Base-by-base conservation (phyloP, 1,139 yeast genomes). In the Lodderomyces theae region DNA sequence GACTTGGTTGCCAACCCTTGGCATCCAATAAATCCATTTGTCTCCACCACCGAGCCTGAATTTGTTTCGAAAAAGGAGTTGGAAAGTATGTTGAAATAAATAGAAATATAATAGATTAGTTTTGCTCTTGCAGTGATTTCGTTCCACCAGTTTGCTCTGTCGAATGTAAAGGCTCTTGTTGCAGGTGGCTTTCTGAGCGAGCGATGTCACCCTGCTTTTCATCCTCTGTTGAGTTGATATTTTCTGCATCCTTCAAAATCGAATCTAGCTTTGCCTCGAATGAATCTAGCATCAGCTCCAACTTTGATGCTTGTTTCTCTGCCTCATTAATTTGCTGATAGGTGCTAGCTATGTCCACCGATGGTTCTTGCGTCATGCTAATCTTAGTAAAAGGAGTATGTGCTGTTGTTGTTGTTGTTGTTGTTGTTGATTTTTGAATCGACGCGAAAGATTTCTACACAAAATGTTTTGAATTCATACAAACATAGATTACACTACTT, bases 11-110 rank as follows among this genome's bases (percentile, higher is more conserved):
- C 89, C 34, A 92, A 92, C 54, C 95, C 96, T 0, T 60, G 66
- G 18, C 63, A 75, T 39, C 81, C 85, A 1, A 63, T 67, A 3
- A 89, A 89, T 57, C 97, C 97, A 8, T 89, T 89, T 55, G 63
- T 63, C 9, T 45, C 38, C 11, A 61, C 66, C 2, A 51, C 49
- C 11, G 69, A 66, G 45, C 66, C 67, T 0, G 74, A 69, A 46
- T 64, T 71, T 42, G 53, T 70, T 5, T 37, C 42, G 3, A 39
- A 34, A 26, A 46, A 40, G 34, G 45, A 46, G 35, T 37, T 48
- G 33, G 42, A 44, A 30, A 34, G 38, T 23, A 31, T 42, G 35
- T 30, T 36, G 24, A 35, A 42, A 34, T 44, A 34, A 34, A n/a
- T 33, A 21, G 16, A 25, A n/a, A 25, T 12, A 9, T 4, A 25